These are phyloP conservation scores for Barbarea vulgaris DNA, from an alignment of 345 rosid genomes.

Conservation along the genomic window DNA sequence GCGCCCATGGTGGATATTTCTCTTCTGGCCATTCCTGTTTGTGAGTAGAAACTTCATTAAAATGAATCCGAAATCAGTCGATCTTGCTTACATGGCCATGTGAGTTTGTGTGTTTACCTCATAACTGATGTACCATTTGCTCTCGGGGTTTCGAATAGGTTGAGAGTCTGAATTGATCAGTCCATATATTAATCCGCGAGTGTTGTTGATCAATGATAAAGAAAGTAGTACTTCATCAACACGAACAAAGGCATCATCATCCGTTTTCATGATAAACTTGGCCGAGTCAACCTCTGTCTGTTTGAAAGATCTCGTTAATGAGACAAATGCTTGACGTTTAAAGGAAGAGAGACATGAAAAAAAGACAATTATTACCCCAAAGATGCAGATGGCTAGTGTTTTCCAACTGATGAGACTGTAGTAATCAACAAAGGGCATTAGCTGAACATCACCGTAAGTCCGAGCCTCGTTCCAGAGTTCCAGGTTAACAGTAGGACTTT, in stretches of 20 bases:
- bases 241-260: constrained; percentile 97
- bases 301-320: constrained; percentile 35
- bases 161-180: constrained; percentile 80
- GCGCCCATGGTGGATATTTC: constrained; percentile 90
- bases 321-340: constrained; percentile 21
- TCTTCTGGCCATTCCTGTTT: constrained; percentile 85
- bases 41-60: background rate
- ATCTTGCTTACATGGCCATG: background rate
- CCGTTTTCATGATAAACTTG: constrained; percentile 93
- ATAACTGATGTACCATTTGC: constrained; percentile 94
- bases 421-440: constrained; percentile 98
- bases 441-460: constrained; percentile 85
- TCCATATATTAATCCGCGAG: constrained; percentile 79
- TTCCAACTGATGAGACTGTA: constrained; percentile 97
- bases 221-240: constrained; percentile 84
- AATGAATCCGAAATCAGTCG: background rate
- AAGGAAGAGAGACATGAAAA: constrained; percentile 30
- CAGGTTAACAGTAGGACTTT: constrained; percentile 82
- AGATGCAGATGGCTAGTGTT: constrained; percentile 94
- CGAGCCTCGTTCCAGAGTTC: constrained; percentile 93
- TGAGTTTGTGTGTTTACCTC: constrained; percentile 56
- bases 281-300: constrained; percentile 83
- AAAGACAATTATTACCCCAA: constrained; percentile 62
- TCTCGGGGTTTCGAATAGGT: constrained; percentile 81
- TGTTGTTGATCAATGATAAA: constrained; percentile 57